Conservation (phyloP, 805 yeast species). For the Lipomyces orientalis region DNA sequence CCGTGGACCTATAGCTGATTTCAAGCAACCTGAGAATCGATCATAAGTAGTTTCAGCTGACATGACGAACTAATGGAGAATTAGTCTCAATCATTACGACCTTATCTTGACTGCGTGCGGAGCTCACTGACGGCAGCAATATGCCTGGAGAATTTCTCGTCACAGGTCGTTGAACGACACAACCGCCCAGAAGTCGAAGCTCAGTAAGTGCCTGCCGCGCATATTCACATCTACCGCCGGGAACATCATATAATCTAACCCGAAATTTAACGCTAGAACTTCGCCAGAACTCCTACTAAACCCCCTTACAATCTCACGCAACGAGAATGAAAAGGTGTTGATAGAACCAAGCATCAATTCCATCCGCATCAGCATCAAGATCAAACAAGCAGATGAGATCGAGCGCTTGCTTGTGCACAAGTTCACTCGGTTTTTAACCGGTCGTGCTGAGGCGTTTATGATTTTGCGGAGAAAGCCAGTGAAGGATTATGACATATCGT, state of each 20-base stretch:
- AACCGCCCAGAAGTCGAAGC: slow-evolving; percentile 96
- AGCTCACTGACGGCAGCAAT: slow-evolving; percentile 91
- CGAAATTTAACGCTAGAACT: slow-evolving; percentile 49
- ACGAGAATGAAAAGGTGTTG: slow-evolving; percentile 88
- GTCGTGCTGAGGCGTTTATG: slow-evolving; percentile 93
- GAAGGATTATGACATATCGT: slow-evolving; percentile 89
- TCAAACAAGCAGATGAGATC: slow-evolving; percentile 97
- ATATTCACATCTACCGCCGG: slow-evolving; percentile 1
- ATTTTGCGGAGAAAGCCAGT: slow-evolving; percentile 91
- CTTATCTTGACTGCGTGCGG: slow-evolving; percentile 92
- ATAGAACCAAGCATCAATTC: slow-evolving; percentile 95
- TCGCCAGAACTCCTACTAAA: slow-evolving; percentile 84
- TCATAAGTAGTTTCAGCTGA: background rate
- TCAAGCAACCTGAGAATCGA: background rate
- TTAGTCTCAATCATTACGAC: slow-evolving; percentile 95
- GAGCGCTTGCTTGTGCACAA: slow-evolving; percentile 93
- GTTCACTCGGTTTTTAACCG: slow-evolving; percentile 90
- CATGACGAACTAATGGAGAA: background rate
- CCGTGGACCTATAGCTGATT: background rate
- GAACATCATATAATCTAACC: slow-evolving; percentile 1
- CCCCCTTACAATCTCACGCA: slow-evolving; percentile 88
- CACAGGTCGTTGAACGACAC: slow-evolving; percentile 95
- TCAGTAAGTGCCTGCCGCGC: slow-evolving; percentile 40
- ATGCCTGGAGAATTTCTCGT: slow-evolving; percentile 90
- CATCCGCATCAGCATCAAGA: slow-evolving; percentile 85